Base-by-base conservation (phyloP, 306 rosid species). In the Cyamopsis tetragonoloba region DNA sequence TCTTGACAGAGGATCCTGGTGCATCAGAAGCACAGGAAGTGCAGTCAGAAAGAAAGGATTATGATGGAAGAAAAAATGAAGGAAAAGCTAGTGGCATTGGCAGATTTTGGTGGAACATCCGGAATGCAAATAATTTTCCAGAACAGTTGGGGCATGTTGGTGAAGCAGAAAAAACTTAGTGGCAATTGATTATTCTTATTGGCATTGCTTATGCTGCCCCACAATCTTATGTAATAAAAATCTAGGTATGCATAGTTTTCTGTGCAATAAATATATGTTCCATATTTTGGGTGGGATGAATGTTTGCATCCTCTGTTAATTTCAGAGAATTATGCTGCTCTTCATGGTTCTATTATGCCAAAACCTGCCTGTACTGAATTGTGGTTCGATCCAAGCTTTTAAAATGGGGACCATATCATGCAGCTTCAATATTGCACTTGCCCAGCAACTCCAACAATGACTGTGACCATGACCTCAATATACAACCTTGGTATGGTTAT, bases 1-100 rank as follows among this genome's bases (percentile, higher is more conserved):
- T 93, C 80, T 93, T 93, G 84, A 89, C 97, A 7, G 98, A 93
- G 80, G 84, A 89, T 86, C 97, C 98, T 9, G 96, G 96, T 62
- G 83, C 97, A 28, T 63, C 87, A 2, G 93, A 86, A 47, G 66
- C 95, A n/a, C 93, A 77, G 41, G 96, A 89, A 77, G 91, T 68
- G 54, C 96, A 68, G 78, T 78, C 85, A 15, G 87, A 86, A 66
- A 78, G 80, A 82, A 89, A 78, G 77, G 89, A 83, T 72, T 50
- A 54, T 30, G 81, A 79, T 73, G 75, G 69, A 62, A 56, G 72
- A 69, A 84, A 60, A 39, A 85, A 68, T 42, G 95, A 89, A 78
- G 87, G 73, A 76, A 86, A 70, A 56, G 76, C 84, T 12, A 70
- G 77, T 30, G 89, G 80, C 39, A 62, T 14, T 11, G 62, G 68